phyloP scores from a whole-genome alignment of 805 yeast species.

The Yamadazyma phyllophila region DNA sequence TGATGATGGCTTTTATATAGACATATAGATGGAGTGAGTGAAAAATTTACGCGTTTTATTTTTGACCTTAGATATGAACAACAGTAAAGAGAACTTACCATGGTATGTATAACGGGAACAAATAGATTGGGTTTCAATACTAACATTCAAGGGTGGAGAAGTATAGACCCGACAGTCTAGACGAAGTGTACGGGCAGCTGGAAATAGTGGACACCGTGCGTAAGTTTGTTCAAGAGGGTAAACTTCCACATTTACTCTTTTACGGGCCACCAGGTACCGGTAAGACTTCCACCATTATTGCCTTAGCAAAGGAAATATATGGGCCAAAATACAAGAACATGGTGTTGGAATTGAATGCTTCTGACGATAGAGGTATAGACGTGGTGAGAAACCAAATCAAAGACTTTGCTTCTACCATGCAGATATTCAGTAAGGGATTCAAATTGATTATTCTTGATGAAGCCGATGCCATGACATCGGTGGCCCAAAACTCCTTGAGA shows the following conservation, averaged over 20 bases:
- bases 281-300: slow-evolving; percentile 83
- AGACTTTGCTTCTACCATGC: slow-evolving; percentile 93
- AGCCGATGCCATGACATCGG: slow-evolving; percentile 92
- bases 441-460: slow-evolving; percentile 91
- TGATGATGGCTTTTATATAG: background rate
- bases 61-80: slow-evolving; percentile 5
- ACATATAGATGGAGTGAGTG: background rate
- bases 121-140: slow-evolving; percentile 1
- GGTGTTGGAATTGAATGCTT: slow-evolving; percentile 92
- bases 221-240: slow-evolving; percentile 77
- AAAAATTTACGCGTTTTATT: slow-evolving; percentile 1
- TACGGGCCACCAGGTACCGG: slow-evolving; percentile 97
- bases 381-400: slow-evolving; percentile 98
- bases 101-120: slow-evolving; percentile 35
- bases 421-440: slow-evolving; percentile 82
- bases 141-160: slow-evolving; percentile 72
- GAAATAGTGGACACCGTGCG: slow-evolving; percentile 83
- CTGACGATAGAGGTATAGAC: slow-evolving; percentile 94
- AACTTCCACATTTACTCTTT: slow-evolving; percentile 86
- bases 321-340: slow-evolving; percentile 79
- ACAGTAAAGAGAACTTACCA: slow-evolving; percentile 51
- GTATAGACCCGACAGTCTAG: slow-evolving; percentile 80
- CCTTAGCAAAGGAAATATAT: slow-evolving; percentile 76
- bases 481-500: slow-evolving; percentile 80
- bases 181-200: slow-evolving; percentile 89